phyloP scores from a whole-genome alignment of 2,329 filamentous ascomycete genomes.

The Pestalotiopsis sp. region DNA sequence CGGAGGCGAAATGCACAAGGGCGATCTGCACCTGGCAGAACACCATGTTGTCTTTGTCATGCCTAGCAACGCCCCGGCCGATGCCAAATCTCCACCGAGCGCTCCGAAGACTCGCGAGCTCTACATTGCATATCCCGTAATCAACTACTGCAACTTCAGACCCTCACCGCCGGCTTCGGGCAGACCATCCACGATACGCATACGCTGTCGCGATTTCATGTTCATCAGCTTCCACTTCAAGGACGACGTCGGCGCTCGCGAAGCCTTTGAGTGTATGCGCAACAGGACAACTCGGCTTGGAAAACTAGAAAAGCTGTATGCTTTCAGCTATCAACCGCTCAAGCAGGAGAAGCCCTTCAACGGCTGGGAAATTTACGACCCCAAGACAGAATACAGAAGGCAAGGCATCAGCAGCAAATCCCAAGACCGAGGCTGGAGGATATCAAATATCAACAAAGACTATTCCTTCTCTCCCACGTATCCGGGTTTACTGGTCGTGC shows the following conservation, averaged over 20 bases:
- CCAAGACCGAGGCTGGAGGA: slow-evolving; percentile 80
- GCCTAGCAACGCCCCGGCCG: slow-evolving; percentile 24
- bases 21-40: slow-evolving; percentile 63
- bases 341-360: slow-evolving; percentile 73
- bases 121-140: slow-evolving; percentile 95
- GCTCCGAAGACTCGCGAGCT: slow-evolving; percentile 59
- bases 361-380: slow-evolving; percentile 85
- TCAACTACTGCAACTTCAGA: slow-evolving; percentile 77
- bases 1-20: slow-evolving; percentile 57
- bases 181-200: slow-evolving; percentile 78
- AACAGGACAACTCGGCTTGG: slow-evolving; percentile 79
- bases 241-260: slow-evolving; percentile 73
- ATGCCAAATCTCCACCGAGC: slow-evolving; percentile 21
- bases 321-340: slow-evolving; percentile 81
- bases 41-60: slow-evolving; percentile 55
- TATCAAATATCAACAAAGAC: slow-evolving; percentile 87
- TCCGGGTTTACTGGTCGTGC: slow-evolving; percentile 81
- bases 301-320: slow-evolving; percentile 85
- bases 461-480: slow-evolving; percentile 94
- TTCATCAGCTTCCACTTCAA: slow-evolving; percentile 90
- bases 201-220: slow-evolving; percentile 91
- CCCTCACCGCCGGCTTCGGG: slow-evolving; percentile 71
- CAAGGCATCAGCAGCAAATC: slow-evolving; percentile 85
- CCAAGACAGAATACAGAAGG: slow-evolving; percentile 80
- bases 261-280: slow-evolving; percentile 87